A percentile compares a stretch with the other conserved stretches of the same genome.
phyloP scores from a whole-genome alignment of 805 yeast genomes.

The Starmerella stigmatis region DNA sequence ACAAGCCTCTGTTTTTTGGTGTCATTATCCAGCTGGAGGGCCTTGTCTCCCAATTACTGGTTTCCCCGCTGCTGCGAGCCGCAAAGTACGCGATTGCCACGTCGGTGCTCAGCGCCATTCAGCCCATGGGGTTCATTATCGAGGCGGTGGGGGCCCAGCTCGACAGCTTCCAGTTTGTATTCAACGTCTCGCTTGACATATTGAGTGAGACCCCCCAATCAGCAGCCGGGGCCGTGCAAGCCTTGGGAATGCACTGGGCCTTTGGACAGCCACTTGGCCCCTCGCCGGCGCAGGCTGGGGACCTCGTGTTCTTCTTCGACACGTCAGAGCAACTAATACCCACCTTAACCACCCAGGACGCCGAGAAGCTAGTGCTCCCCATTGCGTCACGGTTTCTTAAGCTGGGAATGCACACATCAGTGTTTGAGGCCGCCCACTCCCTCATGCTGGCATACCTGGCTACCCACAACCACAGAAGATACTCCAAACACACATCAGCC shows the following conservation, averaged over 20 bases:
- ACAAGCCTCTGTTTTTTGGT: slow-evolving; percentile 20
- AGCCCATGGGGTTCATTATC: slow-evolving; percentile 20
- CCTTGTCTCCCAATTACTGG: slow-evolving; percentile 12
- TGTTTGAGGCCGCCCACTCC: slow-evolving; percentile 55
- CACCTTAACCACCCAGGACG: slow-evolving; percentile 1
- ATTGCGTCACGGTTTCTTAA: slow-evolving; percentile 16
- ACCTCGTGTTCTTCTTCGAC: slow-evolving; percentile 19
- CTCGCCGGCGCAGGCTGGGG: slow-evolving; percentile 15
- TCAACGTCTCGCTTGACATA: slow-evolving; percentile 16
- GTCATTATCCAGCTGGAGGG: slow-evolving; percentile 22
- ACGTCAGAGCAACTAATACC: slow-evolving; percentile 21
- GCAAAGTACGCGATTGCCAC: slow-evolving; percentile 4
- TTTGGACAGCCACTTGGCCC: slow-evolving; percentile 9
- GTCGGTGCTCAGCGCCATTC: slow-evolving; percentile 12
- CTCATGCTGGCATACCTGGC: slow-evolving; percentile 37
- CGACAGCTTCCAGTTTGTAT: slow-evolving; percentile 20
- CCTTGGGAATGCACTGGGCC: slow-evolving; percentile 11
- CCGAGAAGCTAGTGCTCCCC: slow-evolving; percentile 14
- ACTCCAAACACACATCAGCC: slow-evolving; percentile 26
- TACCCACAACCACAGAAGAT: slow-evolving; percentile 21
- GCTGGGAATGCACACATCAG: slow-evolving; percentile 21
- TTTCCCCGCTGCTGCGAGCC: background rate
- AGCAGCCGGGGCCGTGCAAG: slow-evolving; percentile 3
- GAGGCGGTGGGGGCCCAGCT: slow-evolving; percentile 17
- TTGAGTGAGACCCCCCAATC: slow-evolving; percentile 7